phyloP scores from a whole-genome alignment of 495 filamentous ascomycete genomes.

The Oleoguttula mirabilis region DNA sequence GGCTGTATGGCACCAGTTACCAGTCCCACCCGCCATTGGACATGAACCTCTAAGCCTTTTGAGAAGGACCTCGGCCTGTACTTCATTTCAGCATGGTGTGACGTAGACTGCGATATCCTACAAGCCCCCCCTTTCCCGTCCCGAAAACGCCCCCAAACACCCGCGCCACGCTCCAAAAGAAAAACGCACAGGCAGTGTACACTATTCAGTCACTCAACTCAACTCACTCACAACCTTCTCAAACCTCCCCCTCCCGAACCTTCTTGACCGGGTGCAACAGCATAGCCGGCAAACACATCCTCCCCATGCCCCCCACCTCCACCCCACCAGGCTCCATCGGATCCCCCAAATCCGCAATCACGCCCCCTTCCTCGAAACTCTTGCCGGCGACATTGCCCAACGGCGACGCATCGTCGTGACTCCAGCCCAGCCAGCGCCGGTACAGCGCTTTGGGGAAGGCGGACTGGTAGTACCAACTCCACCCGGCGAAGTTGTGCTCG shows the following conservation, averaged over 20 bases:
- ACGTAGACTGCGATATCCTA: too few relatives aligned
- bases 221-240: background rate
- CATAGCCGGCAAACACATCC: slow-evolving; percentile 91
- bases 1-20: too few relatives aligned
- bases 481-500: slow-evolving; percentile 44
- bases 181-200: too few relatives aligned
- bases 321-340: slow-evolving; percentile 15
- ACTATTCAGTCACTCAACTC: too few relatives aligned
- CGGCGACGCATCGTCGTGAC: background rate
- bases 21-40: too few relatives aligned
- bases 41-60: too few relatives aligned
- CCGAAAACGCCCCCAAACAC: too few relatives aligned
- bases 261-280: slow-evolving; percentile 33
- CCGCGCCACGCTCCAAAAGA: too few relatives aligned
- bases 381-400: slow-evolving; percentile 12
- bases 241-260: slow-evolving; percentile 12
- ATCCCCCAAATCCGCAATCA: slow-evolving; percentile 17
- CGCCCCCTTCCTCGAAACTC: slow-evolving; percentile 13
- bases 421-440: slow-evolving; percentile 48
- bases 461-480: slow-evolving; percentile 47
- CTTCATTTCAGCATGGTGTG: too few relatives aligned
- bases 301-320: slow-evolving; percentile 46
- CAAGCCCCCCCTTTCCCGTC: too few relatives aligned
- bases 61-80: too few relatives aligned
- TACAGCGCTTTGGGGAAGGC: slow-evolving; percentile 44